Conservation (phyloP, 1,284 basidiomycete genomes). For the Sanghuangporus baumii region DNA sequence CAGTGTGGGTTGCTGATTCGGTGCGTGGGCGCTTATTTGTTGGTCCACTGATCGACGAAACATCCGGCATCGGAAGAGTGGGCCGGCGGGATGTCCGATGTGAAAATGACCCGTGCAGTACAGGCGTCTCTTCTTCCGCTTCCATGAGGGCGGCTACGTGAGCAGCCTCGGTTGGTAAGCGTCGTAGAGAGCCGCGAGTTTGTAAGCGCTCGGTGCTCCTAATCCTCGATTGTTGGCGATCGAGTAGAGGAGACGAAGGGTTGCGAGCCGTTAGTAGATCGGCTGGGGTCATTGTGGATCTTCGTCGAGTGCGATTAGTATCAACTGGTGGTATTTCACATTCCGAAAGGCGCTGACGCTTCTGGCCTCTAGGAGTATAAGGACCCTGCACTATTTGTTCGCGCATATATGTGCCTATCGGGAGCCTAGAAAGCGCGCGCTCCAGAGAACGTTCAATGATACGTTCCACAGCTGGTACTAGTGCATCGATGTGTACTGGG, state of each 20-base stretch:
- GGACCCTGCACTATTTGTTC: background rate
- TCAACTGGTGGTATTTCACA: background rate
- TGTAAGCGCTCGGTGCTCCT: background rate
- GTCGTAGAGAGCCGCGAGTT: background rate
- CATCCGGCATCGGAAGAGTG: background rate
- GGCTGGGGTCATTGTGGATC: background rate
- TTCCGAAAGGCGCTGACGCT: conserved; percentile 3
- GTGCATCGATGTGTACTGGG: conserved; percentile 2
- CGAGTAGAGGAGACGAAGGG: background rate
- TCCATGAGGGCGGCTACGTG: background rate
- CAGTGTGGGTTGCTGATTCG: background rate
- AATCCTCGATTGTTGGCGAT: background rate
- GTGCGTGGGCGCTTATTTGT: background rate
- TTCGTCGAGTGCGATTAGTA: background rate
- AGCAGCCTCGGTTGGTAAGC: background rate
- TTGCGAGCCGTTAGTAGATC: background rate
- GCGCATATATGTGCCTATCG: background rate
- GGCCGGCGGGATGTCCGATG: background rate
- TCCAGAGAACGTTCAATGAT: background rate
- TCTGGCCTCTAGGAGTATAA: background rate
- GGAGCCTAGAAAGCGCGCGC: background rate
- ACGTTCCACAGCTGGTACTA: background rate
- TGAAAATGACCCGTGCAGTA: background rate
- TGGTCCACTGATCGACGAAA: background rate
- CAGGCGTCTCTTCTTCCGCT: background rate